Evolutionary conservation across 2,329 filamentous ascomycete genomes (phyloP), one percentile per base, ranked within the genome.

Genomic region (Penicillium glabrum): DNA sequence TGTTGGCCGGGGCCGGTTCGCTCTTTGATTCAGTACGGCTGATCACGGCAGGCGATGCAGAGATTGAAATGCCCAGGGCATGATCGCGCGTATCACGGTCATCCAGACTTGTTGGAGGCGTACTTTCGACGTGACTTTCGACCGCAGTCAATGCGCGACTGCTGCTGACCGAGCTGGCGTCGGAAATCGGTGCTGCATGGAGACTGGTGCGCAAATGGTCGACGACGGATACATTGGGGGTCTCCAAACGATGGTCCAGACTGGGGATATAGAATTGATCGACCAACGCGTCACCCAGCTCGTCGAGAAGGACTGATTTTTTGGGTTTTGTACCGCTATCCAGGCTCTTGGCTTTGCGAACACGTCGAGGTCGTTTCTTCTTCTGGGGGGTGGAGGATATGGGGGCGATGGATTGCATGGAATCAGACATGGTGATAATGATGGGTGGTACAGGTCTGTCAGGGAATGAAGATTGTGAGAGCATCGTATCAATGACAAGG

Each of bases 261-360:
- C 35, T 53, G 3, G 62, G 21, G 1, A 27, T 48, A 19, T 59
- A 62, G 24, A 65, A 53, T 23, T 64, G 62, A 3, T 62, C 57
- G 23, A 66, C 27, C 37, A 68, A 50, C 10, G 47, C 46, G 27
- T 67, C 59, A 2, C 62, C 61, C n/a, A 68, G 46, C 39, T 66
- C 62, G 29, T 67, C 61, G n/a, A 64, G 21, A 4, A 67, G 49
- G 26, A 62, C 24, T 3, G 47, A n/a, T 37, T 68, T 66, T 29
- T 60, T 65, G 1, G 53, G 29, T 5, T 57, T 62, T 19, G 44
- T 2, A 1, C 45, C 23, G 5, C 7, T 6, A 21, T 53, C 50
- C 10, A 39, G 27, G 5, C 29, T 6, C 14, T 57, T 59, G 4
- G 31, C 23, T 27, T 63, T 64, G 19, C 53, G 48, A 26, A 33